phyloP scores from a whole-genome alignment of 1,284 basidiomycete species.

The Termitomyces sp. region DNA sequence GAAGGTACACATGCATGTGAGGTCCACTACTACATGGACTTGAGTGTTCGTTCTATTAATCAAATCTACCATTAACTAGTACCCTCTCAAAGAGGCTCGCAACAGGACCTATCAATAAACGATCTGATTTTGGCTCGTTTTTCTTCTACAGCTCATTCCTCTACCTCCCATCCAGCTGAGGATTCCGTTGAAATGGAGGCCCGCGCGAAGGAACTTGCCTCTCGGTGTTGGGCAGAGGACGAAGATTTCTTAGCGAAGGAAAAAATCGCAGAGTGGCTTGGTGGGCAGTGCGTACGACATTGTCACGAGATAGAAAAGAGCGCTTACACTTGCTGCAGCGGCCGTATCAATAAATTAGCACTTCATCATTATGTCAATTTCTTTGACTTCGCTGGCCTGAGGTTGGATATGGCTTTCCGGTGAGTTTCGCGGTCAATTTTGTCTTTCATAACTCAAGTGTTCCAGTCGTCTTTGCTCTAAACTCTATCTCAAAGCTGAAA shows the following conservation, averaged over 20 bases:
- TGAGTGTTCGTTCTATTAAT: neutral
- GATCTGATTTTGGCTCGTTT: slow-evolving; percentile 39
- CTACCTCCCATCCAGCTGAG: slow-evolving; percentile 33
- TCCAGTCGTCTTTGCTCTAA: slow-evolving; percentile 82
- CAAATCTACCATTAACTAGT: slow-evolving; percentile 10
- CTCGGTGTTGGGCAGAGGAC: slow-evolving; percentile 85
- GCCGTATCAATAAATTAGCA: slow-evolving; percentile 69
- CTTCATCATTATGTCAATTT: slow-evolving; percentile 80
- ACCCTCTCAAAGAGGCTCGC: slow-evolving; percentile 33
- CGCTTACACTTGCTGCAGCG: slow-evolving; percentile 41
- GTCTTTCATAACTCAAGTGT: slow-evolving; percentile 12
- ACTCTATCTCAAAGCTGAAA: slow-evolving; percentile 91
- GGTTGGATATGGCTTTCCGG: slow-evolving; percentile 91
- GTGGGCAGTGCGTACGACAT: slow-evolving; percentile 65
- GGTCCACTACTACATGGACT: slow-evolving; percentile 17
- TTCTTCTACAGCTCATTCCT: slow-evolving; percentile 38
- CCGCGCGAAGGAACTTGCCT: slow-evolving; percentile 69
- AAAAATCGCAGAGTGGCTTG: slow-evolving; percentile 95
- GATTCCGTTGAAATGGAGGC: slow-evolving; percentile 56
- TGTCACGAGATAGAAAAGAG: slow-evolving; percentile 5
- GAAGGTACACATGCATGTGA: slow-evolving; percentile 45
- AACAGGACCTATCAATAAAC: slow-evolving; percentile 48
- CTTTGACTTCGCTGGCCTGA: slow-evolving; percentile 82
- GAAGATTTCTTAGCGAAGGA: slow-evolving; percentile 79
- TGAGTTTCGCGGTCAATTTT: slow-evolving; percentile 21